These are phyloP conservation scores for Dactylellina drechsleri DNA, from an alignment of 2,329 filamentous ascomycete species.

Conservation along the genomic window DNA sequence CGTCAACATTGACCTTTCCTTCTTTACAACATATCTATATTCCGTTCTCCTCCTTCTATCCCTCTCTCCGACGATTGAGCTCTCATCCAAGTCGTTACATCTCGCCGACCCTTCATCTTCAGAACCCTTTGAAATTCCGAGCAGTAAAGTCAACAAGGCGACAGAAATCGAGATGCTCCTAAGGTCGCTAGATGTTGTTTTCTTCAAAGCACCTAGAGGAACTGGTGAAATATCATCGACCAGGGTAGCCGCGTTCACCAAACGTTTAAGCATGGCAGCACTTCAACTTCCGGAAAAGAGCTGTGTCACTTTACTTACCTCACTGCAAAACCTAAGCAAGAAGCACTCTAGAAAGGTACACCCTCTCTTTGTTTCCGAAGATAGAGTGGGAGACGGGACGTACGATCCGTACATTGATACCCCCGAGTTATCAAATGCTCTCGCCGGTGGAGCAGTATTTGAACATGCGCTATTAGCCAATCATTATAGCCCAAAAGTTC, in stretches of 20 bases:
- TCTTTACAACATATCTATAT: conserved; percentile 95
- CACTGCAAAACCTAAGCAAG: conserved; percentile 81
- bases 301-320: conserved; percentile 78
- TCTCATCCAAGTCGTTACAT: conserved; percentile 76
- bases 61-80: conserved; percentile 85
- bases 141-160: conserved; percentile 87
- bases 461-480: conserved; percentile 70
- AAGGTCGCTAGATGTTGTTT: conserved; percentile 81
- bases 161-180: conserved; percentile 93
- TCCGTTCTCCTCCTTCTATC: conserved; percentile 81
- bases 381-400: conserved; percentile 92
- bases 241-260: conserved; percentile 87
- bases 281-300: conserved; percentile 93
- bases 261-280: conserved; percentile 83
- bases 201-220: conserved; percentile 65
- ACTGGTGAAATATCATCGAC: conserved; percentile 65
- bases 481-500: conserved; percentile 86
- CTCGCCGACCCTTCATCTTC: conserved; percentile 71
- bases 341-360: conserved; percentile 83
- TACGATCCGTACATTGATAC: conserved; percentile 49
- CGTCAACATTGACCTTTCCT: conserved; percentile 89
- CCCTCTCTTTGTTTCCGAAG: conserved; percentile 86
- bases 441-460: conserved; percentile 47
- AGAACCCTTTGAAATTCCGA: conserved; percentile 61
- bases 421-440: conserved; percentile 43